phyloP scores from a whole-genome alignment of 2,329 filamentous ascomycete species.

The Stagonosporopsis cucurbitacearum region DNA sequence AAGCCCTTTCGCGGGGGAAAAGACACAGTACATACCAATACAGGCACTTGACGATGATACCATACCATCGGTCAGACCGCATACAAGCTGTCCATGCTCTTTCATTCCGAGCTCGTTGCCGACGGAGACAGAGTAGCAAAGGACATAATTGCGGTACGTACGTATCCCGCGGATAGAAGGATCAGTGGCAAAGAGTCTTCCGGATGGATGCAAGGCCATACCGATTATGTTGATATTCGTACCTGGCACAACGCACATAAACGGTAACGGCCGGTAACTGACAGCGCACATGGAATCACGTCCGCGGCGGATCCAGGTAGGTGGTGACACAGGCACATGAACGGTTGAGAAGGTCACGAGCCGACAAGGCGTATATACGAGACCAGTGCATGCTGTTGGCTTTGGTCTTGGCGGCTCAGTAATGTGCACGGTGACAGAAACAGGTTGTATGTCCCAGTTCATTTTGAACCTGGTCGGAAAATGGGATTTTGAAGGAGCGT shows the following conservation, averaged over 20 bases:
- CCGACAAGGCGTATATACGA: neutral
- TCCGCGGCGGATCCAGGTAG: neutral
- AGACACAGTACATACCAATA: no score
- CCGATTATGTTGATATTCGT: neutral
- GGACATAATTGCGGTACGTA: neutral
- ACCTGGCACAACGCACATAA: neutral
- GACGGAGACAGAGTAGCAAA: neutral
- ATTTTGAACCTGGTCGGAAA: neutral
- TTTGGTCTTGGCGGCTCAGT: neutral
- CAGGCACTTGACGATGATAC: no score
- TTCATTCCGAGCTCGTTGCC: neutral
- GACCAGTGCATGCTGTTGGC: neutral
- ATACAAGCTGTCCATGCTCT: neutral
- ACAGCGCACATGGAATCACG: constrained; percentile 9
- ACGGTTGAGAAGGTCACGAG: neutral
- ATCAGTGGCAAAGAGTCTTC: neutral
- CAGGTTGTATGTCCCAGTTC: neutral
- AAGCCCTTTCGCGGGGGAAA: no score
- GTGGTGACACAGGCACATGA: constrained; percentile 4
- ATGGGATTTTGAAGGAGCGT: neutral
- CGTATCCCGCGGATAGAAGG: neutral
- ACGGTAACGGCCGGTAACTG: constrained; percentile 2
- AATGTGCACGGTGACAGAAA: neutral
- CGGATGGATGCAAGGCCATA: neutral
- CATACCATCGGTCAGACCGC: neutral